Base-by-base conservation (phyloP, 306 rosid species). In the Abrus pulchellus region DNA sequence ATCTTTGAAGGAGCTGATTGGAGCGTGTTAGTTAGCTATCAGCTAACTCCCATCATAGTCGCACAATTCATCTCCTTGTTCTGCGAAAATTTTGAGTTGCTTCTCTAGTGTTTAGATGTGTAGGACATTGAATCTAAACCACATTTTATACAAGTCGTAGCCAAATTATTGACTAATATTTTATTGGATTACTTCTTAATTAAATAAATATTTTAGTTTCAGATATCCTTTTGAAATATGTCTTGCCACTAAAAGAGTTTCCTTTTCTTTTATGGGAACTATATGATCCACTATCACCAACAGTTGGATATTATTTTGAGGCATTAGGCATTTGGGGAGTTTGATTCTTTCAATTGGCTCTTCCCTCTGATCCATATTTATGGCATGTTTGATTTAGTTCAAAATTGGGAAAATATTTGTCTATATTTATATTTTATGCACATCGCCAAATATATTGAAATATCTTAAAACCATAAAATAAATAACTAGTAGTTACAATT, bases 41-140 rank as follows among this genome's bases (percentile, higher is more conserved):
- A 80, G 87, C 71, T 84, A 38, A 81, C 80, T 56, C 71, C 71
- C 72, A n/a, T 68, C 11, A 72, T 74, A 56, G 81, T 72, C 62
- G 4, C 75, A 13, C 53, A 62, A 79, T 84, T 79, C 78, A 74
- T 84, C 59, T 60, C 60, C 50, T 30, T 54, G 52, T 43, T 45
- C 45, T 28, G 69, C 80, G 27, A 78, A 76, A 77, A 76, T 84
- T 80, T 82, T 76, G 85, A 87, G 72, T 78, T 72, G 60, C 82
- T 74, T 11, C 80, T 41, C 30, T 70, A 13, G 74, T 78, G 14
- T 84, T 78, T 83, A 83, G 87, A 47, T 48, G 34, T 81, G 78
- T 80, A 86, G 85, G 81, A 49, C 67, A 83, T 77, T 77, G 82
- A 85, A 76, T 83, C 79, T 54, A 79, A 79, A 78, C 75, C 76